These are phyloP conservation scores for Eucalyptus melliodora DNA, from an alignment of 345 rosid genomes.

Conservation along the genomic window DNA sequence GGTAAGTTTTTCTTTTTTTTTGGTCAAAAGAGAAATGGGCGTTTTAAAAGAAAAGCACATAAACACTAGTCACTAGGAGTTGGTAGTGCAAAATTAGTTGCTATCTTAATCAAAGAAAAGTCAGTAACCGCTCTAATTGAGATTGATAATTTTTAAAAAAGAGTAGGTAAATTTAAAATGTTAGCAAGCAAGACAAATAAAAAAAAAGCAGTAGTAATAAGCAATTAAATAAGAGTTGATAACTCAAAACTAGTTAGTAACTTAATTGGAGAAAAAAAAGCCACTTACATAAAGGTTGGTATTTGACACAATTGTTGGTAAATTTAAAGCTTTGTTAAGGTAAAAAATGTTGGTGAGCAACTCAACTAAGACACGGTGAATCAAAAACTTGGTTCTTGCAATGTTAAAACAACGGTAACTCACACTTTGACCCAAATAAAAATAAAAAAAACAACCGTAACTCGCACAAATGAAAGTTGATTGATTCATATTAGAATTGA, in stretches of 20 bases:
- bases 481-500: not conserved
- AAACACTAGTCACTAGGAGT: not conserved
- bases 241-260: not conserved
- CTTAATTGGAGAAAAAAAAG: not conserved
- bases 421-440: not conserved
- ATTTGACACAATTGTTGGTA: not conserved
- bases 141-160: not conserved
- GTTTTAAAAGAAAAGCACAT: not conserved
- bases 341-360: not conserved
- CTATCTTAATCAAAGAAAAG: not conserved
- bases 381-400: not conserved
- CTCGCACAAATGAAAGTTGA: not conserved
- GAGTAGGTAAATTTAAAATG: not conserved
- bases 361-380: not conserved
- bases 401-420: not conserved
- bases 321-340: not conserved
- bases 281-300: not conserved
- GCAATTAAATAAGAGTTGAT: not conserved
- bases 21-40: not conserved
- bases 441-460: not conserved
- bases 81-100: not conserved
- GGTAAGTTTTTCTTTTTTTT: too few relatives aligned
- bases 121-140: not conserved
- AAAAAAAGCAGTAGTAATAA: not conserved
- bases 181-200: not conserved